These are phyloP conservation scores for Tetrapisispora taiwanensis DNA, from an alignment of 805 yeast species.

Conservation along the genomic window DNA sequence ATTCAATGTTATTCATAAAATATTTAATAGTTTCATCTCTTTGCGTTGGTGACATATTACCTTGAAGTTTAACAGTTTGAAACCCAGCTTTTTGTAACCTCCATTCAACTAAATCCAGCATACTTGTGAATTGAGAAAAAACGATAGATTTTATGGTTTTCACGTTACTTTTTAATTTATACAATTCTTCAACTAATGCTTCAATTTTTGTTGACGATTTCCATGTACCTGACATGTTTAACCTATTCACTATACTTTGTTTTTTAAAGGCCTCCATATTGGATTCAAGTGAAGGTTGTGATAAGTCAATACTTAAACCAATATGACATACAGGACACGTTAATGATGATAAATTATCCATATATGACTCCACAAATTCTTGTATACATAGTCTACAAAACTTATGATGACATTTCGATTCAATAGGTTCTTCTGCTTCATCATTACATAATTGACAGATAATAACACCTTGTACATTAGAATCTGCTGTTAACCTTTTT, in stretches of 20 bases:
- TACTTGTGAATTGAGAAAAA: constrained; percentile 92
- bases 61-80: constrained; percentile 86
- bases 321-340: constrained; percentile 97
- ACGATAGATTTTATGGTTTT: constrained; percentile 92
- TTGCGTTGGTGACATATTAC: constrained; percentile 94
- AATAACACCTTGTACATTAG: constrained; percentile 37
- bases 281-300: constrained; percentile 75
- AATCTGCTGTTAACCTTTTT: constrained; percentile 45
- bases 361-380: constrained; percentile 77
- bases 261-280: constrained; percentile 42
- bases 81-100: constrained; percentile 90
- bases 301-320: constrained; percentile 78
- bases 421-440: constrained; percentile 96
- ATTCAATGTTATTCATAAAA: constrained; percentile 86
- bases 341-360: constrained; percentile 45
- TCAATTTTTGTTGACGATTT: constrained; percentile 92
- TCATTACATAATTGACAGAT: constrained; percentile 94
- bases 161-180: constrained; percentile 72
- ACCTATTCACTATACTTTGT: constrained; percentile 71
- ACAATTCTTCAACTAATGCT: constrained; percentile 88
- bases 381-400: constrained; percentile 88
- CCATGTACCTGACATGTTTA: constrained; percentile 84
- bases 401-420: constrained; percentile 85
- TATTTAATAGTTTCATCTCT: constrained; percentile 83
- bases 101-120: constrained; percentile 96